These are phyloP conservation scores for Trebouxia sp. DNA, from an alignment of 139 green algal genomes.

Conservation along the genomic window DNA sequence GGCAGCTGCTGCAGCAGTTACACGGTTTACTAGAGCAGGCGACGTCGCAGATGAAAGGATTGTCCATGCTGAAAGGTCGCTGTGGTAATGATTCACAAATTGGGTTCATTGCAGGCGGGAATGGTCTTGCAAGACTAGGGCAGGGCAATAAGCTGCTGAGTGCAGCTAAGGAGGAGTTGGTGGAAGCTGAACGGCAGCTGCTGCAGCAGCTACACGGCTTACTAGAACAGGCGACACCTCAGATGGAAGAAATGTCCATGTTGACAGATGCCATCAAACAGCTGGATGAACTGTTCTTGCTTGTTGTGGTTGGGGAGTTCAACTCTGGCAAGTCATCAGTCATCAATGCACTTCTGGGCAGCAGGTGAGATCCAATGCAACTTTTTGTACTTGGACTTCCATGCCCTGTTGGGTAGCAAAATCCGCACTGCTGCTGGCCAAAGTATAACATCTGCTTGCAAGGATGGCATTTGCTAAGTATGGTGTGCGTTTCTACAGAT, in stretches of 20 bases:
- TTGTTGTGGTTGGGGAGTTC: constrained; percentile 98
- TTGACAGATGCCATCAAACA: constrained; percentile 63
- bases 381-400: too few species aligned
- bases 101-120: too few species aligned
- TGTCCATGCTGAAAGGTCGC: constrained; percentile 59
- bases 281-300: constrained; percentile 94
- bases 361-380: neutral
- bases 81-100: too few species aligned
- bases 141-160: constrained; percentile 38
- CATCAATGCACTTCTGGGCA: constrained; percentile 43
- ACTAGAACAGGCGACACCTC: constrained; percentile 52
- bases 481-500: too few species aligned
- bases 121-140: neutral
- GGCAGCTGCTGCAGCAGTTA: constrained; percentile 48
- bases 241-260: constrained; percentile 62
- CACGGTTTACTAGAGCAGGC: constrained; percentile 50
- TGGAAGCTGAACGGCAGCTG: constrained; percentile 56
- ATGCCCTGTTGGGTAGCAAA: too few species aligned
- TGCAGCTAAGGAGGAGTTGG: constrained; percentile 44
- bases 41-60: constrained; percentile 56
- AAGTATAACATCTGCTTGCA: too few species aligned
- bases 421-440: too few species aligned
- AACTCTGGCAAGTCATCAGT: constrained; percentile 87
- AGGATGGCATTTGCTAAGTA: too few species aligned
- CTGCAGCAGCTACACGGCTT: constrained; percentile 41